Percentiles rank a stretch among this genome's conserved stretches.
Evolutionary conservation across 192 early-diverging fungal genomes (phyloP).

Genomic region (Chytriomyces confervae): DNA sequence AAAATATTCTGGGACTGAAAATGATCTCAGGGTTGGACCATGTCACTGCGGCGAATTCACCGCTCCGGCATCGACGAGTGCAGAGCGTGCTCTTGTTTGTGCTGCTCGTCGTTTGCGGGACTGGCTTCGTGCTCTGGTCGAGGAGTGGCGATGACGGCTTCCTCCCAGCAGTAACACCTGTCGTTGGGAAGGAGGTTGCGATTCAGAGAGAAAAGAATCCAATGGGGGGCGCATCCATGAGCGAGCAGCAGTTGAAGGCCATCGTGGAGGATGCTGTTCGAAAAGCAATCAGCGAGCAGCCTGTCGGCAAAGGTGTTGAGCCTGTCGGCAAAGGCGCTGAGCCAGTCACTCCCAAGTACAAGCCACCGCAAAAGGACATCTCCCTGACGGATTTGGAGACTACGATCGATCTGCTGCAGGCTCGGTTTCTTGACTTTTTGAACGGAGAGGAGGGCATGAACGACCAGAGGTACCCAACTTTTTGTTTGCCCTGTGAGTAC

Average conservation of each 20-base stretch:
- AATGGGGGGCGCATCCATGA: no score
- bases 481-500: background rate
- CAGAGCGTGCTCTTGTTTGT: slow-evolving; percentile 5
- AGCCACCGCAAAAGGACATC: slow-evolving; percentile 13
- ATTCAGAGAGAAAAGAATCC: no score
- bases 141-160: background rate
- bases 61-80: slow-evolving; percentile 12
- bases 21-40: background rate
- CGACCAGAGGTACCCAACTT: background rate
- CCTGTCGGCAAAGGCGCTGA: no score
- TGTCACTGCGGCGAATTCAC: background rate
- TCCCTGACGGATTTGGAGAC: slow-evolving; percentile 12
- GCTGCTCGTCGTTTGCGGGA: background rate
- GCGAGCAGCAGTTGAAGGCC: background rate
- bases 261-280: background rate
- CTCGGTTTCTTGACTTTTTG: slow-evolving; percentile 32
- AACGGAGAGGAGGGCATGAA: slow-evolving; percentile 28
- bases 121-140: background rate
- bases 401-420: slow-evolving; percentile 30
- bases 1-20: no score
- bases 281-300: background rate
- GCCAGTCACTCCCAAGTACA: background rate
- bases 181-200: no score
- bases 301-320: no score
- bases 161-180: no score